Evolutionary conservation across 176 grass and related monocot species (phyloP).

Genomic region (Avena eriantha): DNA sequence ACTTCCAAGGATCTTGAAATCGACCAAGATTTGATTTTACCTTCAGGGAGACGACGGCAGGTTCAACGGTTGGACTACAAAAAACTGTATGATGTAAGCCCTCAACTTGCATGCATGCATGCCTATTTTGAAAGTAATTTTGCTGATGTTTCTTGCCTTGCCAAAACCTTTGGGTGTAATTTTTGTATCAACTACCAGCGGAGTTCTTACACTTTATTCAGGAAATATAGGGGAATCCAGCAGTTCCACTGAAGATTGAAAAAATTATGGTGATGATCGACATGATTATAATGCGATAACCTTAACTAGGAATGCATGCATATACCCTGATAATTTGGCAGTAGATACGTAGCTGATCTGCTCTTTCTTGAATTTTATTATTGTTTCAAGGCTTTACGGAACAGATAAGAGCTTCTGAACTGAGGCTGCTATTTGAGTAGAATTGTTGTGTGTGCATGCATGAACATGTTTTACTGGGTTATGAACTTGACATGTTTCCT

Average conservation of each 20-base stretch:
- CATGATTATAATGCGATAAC: constrained; percentile 1
- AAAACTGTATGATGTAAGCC: constrained; percentile 79
- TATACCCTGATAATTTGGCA: constrained; percentile 24
- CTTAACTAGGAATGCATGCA: neutral
- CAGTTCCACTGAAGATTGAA: constrained; percentile 1
- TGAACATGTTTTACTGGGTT: constrained; percentile 26
- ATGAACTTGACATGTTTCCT: constrained; percentile 46
- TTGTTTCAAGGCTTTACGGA: neutral
- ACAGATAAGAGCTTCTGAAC: neutral
- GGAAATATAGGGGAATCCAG: constrained; percentile 32
- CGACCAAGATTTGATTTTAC: constrained; percentile 37
- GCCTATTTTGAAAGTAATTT: constrained; percentile 28
- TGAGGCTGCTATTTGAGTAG: neutral
- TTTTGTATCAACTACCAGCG: constrained; percentile 15
- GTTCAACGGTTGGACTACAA: constrained; percentile 73
- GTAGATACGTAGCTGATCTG: neutral
- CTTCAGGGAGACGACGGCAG: constrained; percentile 58
- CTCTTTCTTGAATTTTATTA: constrained; percentile 29
- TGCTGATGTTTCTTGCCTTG: constrained; percentile 14
- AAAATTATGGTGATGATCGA: neutral
- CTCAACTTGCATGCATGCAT: constrained; percentile 16
- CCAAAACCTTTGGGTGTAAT: neutral
- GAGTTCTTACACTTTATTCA: constrained; percentile 19
- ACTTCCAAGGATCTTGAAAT: constrained; percentile 47
- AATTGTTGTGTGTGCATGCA: neutral